Evolutionary conservation across 805 yeast species (phyloP).

Genomic region (Ogataea wickerhamii): DNA sequence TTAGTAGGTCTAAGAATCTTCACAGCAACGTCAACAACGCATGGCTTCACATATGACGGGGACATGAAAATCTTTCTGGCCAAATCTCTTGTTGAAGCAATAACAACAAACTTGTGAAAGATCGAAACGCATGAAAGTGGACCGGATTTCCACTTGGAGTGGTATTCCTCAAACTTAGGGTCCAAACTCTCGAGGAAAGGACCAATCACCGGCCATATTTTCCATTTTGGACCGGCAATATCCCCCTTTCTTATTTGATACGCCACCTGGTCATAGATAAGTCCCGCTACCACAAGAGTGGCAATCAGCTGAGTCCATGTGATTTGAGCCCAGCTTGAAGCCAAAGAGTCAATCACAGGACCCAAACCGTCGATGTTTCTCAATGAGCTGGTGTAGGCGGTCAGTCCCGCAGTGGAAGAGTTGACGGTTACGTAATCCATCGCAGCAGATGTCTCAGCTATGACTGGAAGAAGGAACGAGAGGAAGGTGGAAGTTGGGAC

Average conservation of each 20-base stretch:
- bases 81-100: slow-evolving; percentile 83
- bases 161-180: slow-evolving; percentile 92
- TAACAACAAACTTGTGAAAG: slow-evolving; percentile 95
- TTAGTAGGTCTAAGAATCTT: slow-evolving; percentile 92
- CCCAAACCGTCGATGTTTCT: slow-evolving; percentile 5
- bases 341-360: slow-evolving; percentile 1
- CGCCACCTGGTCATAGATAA: slow-evolving; percentile 70
- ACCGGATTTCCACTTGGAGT: slow-evolving; percentile 92
- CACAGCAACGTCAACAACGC: slow-evolving; percentile 96
- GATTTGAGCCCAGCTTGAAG: slow-evolving; percentile 21
- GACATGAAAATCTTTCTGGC: slow-evolving; percentile 84
- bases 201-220: slow-evolving; percentile 93
- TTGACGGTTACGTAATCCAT: slow-evolving; percentile 20
- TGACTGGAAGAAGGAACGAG: no score
- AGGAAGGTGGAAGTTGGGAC: no score
- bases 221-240: slow-evolving; percentile 86
- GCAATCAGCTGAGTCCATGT: slow-evolving; percentile 54
- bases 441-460: no score
- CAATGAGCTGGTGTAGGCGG: slow-evolving; percentile 7
- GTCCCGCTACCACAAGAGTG: slow-evolving; percentile 43
- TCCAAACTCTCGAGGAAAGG: slow-evolving; percentile 92
- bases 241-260: slow-evolving; percentile 80
- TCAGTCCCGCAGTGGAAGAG: slow-evolving; percentile 7
- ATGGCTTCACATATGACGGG: slow-evolving; percentile 88
- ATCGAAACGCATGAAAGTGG: slow-evolving; percentile 95